Evolutionary conservation across 305 asterid genomes (phyloP).

Genomic region (Withania somnifera): DNA sequence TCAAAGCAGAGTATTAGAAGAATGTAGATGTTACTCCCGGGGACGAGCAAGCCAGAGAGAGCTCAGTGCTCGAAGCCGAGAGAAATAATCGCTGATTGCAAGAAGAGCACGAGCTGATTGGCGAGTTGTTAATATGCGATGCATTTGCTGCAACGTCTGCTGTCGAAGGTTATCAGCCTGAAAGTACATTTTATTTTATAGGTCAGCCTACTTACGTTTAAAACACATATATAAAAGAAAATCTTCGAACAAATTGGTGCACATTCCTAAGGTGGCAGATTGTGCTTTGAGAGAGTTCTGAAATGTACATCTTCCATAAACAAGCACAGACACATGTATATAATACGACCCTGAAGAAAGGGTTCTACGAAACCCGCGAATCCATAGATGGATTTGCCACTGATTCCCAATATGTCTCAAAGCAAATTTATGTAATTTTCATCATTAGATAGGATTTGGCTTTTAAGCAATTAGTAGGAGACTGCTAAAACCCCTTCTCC

Average conservation of each 20-base stretch:
- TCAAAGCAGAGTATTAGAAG: background rate
- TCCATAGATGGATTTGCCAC: background rate
- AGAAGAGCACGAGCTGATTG: slow-evolving; percentile 24
- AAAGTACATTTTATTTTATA: background rate
- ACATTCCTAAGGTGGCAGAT: background rate
- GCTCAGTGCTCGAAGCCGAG: slow-evolving; percentile 21
- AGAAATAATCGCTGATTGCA: slow-evolving; percentile 17
- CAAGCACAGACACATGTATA: background rate
- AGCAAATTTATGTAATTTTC: background rate
- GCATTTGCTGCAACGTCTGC: slow-evolving; percentile 18
- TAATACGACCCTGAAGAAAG: background rate
- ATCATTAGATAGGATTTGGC: background rate
- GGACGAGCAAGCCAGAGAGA: slow-evolving; percentile 26
- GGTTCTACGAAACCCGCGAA: background rate
- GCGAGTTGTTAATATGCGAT: slow-evolving; percentile 14
- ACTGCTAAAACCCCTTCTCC: background rate
- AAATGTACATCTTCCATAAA: background rate
- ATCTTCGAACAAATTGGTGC: background rate
- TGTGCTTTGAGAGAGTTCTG: background rate
- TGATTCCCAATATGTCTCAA: background rate
- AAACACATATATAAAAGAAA: no score
- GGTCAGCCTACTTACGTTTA: background rate
- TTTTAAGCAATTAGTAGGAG: background rate
- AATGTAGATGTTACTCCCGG: background rate
- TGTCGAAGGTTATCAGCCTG: slow-evolving; percentile 22